These are phyloP conservation scores for Anthoceros angustus DNA, from an alignment of 225 moss, liverwort and hornwort species.

Conservation along the genomic window DNA sequence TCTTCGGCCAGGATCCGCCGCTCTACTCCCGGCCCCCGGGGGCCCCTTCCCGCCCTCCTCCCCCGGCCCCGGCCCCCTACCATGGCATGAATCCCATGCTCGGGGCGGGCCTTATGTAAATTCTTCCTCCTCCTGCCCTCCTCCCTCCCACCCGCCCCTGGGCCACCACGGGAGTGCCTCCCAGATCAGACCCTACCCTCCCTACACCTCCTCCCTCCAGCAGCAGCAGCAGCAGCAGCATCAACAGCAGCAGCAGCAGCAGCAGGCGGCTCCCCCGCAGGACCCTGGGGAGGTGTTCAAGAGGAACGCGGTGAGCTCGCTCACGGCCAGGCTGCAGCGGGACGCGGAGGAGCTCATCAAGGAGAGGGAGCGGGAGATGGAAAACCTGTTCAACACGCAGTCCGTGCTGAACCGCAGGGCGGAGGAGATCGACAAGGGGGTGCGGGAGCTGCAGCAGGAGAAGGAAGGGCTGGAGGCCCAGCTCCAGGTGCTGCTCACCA, in stretches of 20 bases:
- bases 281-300: constrained; percentile 65
- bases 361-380: constrained; percentile 63
- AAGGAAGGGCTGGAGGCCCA: constrained; percentile 87
- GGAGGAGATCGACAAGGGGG: constrained; percentile 74
- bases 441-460: constrained; percentile 64
- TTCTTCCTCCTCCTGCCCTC: constrained; percentile 18
- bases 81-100: constrained; percentile 89
- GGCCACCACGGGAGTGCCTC: constrained; percentile 28
- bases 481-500: constrained; percentile 68
- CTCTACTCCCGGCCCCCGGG: constrained; percentile 60
- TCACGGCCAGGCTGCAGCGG: constrained; percentile 41
- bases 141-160: background rate
- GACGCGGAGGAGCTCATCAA: constrained; percentile 42
- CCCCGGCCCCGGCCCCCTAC: constrained; percentile 32
- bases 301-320: constrained; percentile 35
- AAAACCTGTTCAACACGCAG: constrained; percentile 70
- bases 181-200: constrained; percentile 30
- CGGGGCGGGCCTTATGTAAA: constrained; percentile 15
- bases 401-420: constrained; percentile 61
- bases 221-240: constrained; percentile 26
- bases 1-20: constrained; percentile 91
- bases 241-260: constrained; percentile 24
- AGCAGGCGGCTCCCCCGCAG: constrained; percentile 25
- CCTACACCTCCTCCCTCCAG: constrained; percentile 62
- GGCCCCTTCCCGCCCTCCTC: constrained; percentile 27